phyloP scores from a whole-genome alignment of 2,329 filamentous ascomycete genomes.

The Lasiodiplodia sp. region DNA sequence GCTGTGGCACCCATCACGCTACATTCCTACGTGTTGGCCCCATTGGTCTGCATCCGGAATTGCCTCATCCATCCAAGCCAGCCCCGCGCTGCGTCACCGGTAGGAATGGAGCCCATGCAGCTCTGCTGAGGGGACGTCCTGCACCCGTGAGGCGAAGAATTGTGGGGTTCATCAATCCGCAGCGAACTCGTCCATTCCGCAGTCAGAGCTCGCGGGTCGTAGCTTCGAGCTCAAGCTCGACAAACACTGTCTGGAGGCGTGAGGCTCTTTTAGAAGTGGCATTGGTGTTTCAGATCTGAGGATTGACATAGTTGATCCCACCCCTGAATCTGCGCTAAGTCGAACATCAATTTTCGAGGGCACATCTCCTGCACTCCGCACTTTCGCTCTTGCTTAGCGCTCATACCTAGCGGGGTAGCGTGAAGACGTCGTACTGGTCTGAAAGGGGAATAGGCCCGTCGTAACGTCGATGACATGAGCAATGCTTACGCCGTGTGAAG shows the following conservation, averaged over 20 bases:
- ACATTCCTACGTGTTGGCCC: background rate
- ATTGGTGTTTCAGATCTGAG: background rate
- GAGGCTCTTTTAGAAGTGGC: background rate
- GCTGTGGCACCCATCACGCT: conserved; percentile 7
- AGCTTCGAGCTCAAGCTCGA: background rate
- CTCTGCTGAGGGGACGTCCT: conserved; percentile 2
- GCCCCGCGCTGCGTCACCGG: background rate
- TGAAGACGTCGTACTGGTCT: background rate
- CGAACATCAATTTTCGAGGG: background rate
- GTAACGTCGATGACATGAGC: background rate
- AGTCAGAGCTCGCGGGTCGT: background rate
- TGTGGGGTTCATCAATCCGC: conserved; percentile 10
- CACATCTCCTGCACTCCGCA: background rate
- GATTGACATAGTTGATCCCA: background rate
- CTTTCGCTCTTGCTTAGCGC: background rate
- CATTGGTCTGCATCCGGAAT: background rate
- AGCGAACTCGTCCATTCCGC: background rate
- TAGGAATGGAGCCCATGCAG: background rate
- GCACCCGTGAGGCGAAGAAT: conserved; percentile 2
- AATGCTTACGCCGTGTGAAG: background rate
- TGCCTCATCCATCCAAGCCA: conserved; percentile 2
- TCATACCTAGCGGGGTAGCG: background rate
- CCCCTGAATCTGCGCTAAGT: background rate
- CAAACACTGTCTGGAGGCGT: background rate
- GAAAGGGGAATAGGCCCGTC: background rate